Evolutionary conservation across 75 land plant genomes (phyloP).

Genomic region (Cupressus sempervirens): DNA sequence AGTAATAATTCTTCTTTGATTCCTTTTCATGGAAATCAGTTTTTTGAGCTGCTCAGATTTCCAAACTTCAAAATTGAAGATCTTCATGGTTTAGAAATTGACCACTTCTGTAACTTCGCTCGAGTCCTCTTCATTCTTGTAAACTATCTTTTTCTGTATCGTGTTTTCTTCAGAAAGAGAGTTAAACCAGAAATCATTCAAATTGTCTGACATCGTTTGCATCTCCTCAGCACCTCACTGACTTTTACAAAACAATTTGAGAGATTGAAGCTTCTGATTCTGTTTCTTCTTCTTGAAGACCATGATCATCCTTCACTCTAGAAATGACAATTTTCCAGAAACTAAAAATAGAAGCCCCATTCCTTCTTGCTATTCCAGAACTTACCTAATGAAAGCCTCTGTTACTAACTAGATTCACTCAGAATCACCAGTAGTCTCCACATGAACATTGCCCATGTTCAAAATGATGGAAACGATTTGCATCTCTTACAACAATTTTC

Average conservation of each 20-base stretch:
- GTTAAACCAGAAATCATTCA: neutral
- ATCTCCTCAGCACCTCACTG: neutral
- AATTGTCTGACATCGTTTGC: neutral
- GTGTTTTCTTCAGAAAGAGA: neutral
- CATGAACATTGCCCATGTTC: slow-evolving; percentile 12
- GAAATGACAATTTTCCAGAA: neutral
- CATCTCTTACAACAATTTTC: slow-evolving; percentile 16
- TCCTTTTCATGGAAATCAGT: neutral
- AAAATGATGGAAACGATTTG: slow-evolving; percentile 11
- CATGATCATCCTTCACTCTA: neutral
- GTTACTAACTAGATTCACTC: neutral
- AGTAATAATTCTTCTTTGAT: neutral
- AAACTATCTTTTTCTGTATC: neutral
- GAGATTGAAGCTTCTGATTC: neutral
- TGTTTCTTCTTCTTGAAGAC: neutral
- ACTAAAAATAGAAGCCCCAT: neutral
- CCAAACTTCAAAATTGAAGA: neutral
- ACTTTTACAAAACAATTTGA: neutral
- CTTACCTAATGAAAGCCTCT: neutral
- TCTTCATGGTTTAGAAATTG: neutral
- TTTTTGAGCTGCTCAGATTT: neutral
- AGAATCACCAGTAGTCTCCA: slow-evolving; percentile 5
- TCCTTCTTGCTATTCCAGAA: neutral
- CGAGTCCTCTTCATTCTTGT: neutral
- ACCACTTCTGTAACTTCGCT: neutral